phyloP scores from a whole-genome alignment of 805 yeast genomes.

The Wickerhamomyces kurtzmanii region DNA sequence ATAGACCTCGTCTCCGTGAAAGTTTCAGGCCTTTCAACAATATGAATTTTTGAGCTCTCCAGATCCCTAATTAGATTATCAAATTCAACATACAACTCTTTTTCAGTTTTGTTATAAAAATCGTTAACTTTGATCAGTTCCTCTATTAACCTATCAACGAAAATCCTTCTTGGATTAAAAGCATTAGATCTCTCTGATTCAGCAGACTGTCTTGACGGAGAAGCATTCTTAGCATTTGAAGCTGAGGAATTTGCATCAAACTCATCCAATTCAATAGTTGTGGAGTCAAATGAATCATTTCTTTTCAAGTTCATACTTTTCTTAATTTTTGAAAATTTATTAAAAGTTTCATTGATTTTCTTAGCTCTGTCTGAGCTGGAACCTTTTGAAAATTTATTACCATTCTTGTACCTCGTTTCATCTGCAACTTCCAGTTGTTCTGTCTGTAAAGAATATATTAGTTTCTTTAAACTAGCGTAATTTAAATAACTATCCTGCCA shows the following conservation, averaged over 20 bases:
- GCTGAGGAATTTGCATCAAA: conserved; percentile 2
- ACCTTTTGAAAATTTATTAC: no score
- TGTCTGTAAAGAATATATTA: conserved; percentile 44
- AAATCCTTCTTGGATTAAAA: conserved; percentile 30
- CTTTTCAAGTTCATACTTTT: neutral
- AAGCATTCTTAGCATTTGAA: no score
- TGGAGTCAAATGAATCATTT: conserved; percentile 2
- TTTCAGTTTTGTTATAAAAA: conserved; percentile 39
- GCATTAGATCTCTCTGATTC: conserved; percentile 9
- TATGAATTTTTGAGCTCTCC: conserved; percentile 21
- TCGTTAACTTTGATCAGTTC: conserved; percentile 43
- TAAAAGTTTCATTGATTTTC: no score
- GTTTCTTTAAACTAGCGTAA: conserved; percentile 48
- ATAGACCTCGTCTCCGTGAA: conserved; percentile 14
- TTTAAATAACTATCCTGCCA: conserved; percentile 82
- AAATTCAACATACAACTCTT: conserved; percentile 32
- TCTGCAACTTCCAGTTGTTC: conserved; percentile 20
- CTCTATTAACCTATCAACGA: conserved; percentile 32
- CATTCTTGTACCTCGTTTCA: no score
- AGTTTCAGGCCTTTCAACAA: conserved; percentile 13
- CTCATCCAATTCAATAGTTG: conserved; percentile 18
- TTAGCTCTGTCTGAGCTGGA: no score
- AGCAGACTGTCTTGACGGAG: conserved; percentile 2
- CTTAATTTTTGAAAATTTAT: no score
- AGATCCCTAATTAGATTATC: conserved; percentile 38